A percentile compares a stretch with the other conserved stretches of the same genome.
These are phyloP conservation scores for Solanum hybrid DNA, from an alignment of 305 asterid species.

Conservation along the genomic window DNA sequence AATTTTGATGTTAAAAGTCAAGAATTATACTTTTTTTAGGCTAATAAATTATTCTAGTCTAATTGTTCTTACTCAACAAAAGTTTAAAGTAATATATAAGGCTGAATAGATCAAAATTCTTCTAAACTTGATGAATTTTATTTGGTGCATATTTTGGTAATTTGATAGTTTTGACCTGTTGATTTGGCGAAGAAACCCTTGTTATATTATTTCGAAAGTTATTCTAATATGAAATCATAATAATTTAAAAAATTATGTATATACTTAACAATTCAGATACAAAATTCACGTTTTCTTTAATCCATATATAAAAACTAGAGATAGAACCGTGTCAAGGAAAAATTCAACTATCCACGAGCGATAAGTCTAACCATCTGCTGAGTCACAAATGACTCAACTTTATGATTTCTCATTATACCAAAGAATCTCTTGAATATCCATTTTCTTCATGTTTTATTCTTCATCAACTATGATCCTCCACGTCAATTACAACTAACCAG, in stretches of 20 bases:
- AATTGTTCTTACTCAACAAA: not conserved
- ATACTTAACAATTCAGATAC: not conserved
- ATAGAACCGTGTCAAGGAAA: not conserved
- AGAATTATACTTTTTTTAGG: not conserved
- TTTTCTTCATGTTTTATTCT: not conserved
- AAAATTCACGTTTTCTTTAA: not conserved
- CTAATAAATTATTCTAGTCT: not conserved
- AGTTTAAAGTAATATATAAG: not conserved
- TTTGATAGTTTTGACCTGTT: not conserved
- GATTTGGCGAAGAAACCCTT: not conserved
- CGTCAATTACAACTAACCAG: conserved; percentile 5
- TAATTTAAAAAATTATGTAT: not conserved
- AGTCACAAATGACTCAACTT: not conserved
- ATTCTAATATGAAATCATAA: not conserved
- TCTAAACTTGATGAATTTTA: too few species aligned
- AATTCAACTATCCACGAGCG: not conserved
- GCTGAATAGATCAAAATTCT: not conserved
- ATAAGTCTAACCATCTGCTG: not conserved
- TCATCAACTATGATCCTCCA: conserved; percentile 20
- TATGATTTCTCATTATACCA: not conserved
- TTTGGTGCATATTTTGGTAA: not conserved
- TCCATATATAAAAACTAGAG: not conserved
- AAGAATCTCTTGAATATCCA: not conserved
- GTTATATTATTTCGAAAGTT: not conserved
- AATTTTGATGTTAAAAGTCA: not conserved